Evolutionary conservation across 164 flowering plant genomes (phyloP), one percentile per base, ranked within the genome.

Genomic region (Dillenia suffruticosa): DNA sequence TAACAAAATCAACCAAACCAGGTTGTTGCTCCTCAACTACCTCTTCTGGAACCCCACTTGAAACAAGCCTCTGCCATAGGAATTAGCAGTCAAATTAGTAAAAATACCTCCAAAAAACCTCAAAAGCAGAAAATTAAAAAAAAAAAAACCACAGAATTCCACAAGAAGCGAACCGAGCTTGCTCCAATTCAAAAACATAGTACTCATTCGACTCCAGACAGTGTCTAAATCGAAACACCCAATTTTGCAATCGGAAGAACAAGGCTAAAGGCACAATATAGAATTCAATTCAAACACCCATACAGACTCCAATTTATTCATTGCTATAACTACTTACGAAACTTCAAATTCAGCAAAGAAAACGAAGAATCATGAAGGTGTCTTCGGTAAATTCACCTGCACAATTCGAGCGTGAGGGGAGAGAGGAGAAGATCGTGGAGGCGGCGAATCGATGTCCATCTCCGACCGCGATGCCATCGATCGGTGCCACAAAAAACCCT

Each of bases 21-120:
- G 58, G 66, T 53, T 71, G 79, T 17, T 71, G 67, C 55, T 63
- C 66, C 50, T 62, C 70, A 13, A 79, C 67, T 14, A 57, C 44
- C 72, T 84, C 82, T 60, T 61, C 62, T 0, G 89, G 89, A 72
- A 91, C 74, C 22, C 95, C 97, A 56, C 68, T 40, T 53, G 15
- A 48, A 22, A 72, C 76, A 68, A 94, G 90, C 77, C 87, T 80
- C 98, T 94, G 89, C 14, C 12, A 62, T 32, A 22, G 32, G 50
- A 51, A 54, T n/a, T 9, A 17, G 43, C 8, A 14, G 43, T 1
- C 22, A 19, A 19, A 19, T 19, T 19, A 19, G 22, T 19, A 19
- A 19, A 19, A 19, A 1, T 19, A 57, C 54, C 47, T 15, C 0
- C 9, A 2, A 63, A 48, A 11, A 17, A 47, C 46, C 15, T 16